Conservation (phyloP, 2,329 filamentous ascomycete species). For the Tolypocladium endophyticum region DNA sequence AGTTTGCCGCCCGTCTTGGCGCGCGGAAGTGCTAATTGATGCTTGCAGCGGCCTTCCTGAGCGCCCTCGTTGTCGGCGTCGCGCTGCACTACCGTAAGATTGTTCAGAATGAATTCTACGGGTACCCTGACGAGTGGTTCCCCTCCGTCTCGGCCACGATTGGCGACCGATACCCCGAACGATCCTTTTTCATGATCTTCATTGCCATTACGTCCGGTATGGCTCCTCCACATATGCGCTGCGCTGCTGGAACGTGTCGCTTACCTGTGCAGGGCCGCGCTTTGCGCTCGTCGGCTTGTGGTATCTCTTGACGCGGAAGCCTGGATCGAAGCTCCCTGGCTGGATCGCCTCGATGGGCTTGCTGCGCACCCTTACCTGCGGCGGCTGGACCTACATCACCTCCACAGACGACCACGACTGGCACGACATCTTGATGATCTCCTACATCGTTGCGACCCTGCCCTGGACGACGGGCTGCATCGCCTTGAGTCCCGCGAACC, state of each 20-base stretch:
- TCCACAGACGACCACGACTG: slow-evolving; percentile 97
- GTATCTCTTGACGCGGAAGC: slow-evolving; percentile 77
- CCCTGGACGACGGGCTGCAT: slow-evolving; percentile 94
- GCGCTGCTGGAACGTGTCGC: neutral
- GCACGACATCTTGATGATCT: slow-evolving; percentile 99
- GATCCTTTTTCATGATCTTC: slow-evolving; percentile 93
- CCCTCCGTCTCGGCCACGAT: slow-evolving; percentile 94
- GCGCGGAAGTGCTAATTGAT: slow-evolving; percentile 8
- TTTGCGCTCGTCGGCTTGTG: slow-evolving; percentile 85
- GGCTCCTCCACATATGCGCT: slow-evolving; percentile 7
- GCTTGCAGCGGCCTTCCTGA: slow-evolving; percentile 64
- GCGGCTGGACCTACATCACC: slow-evolving; percentile 96
- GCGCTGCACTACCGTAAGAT: slow-evolving; percentile 92
- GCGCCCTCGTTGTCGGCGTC: slow-evolving; percentile 71
- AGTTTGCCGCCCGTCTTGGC: slow-evolving; percentile 15
- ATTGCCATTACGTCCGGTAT: slow-evolving; percentile 89
- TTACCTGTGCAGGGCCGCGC: slow-evolving; percentile 56
- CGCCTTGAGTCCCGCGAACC: slow-evolving; percentile 75
- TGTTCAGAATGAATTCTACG: slow-evolving; percentile 92
- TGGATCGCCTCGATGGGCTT: slow-evolving; percentile 71
- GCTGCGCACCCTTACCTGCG: slow-evolving; percentile 85
- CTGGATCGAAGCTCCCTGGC: slow-evolving; percentile 66
- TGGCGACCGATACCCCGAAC: slow-evolving; percentile 91
- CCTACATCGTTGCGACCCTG: slow-evolving; percentile 85
- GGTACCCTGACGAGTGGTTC: slow-evolving; percentile 93